Conservation (phyloP, 805 yeast genomes). For the Pichia californica region DNA sequence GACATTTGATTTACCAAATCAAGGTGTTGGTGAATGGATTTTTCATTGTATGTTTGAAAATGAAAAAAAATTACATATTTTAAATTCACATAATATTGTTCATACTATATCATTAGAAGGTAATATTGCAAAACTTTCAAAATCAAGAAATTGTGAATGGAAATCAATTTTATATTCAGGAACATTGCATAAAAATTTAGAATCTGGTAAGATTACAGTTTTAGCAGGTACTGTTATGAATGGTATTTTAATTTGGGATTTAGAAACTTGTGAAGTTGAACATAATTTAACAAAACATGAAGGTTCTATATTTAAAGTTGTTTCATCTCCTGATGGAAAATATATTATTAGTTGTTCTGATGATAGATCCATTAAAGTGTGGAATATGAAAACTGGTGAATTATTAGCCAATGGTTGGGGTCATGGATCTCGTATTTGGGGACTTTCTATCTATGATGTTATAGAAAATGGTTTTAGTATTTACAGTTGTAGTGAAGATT, state of each 20-base stretch:
- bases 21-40: constrained; percentile 74
- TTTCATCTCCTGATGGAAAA: constrained; percentile 48
- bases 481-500: constrained; percentile 79
- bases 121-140: constrained; percentile 20
- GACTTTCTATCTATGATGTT: constrained; percentile 46
- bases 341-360: constrained; percentile 81
- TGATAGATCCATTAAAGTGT: constrained; percentile 80
- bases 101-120: constrained; percentile 27
- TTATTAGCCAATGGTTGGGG: constrained; percentile 88
- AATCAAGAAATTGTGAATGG: constrained; percentile 47
- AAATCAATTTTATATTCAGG: constrained; percentile 88
- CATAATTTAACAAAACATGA: constrained; percentile 69
- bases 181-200: constrained; percentile 44
- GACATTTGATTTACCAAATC: constrained; percentile 31
- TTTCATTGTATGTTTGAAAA: constrained; percentile 47
- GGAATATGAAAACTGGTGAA: constrained; percentile 53
- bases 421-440: constrained; percentile 93
- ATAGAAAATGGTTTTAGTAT: constrained; percentile 26
- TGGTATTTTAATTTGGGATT: constrained; percentile 78
- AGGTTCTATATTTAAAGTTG: constrained; percentile 86
- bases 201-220: constrained; percentile 36
- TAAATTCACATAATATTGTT: constrained; percentile 78
- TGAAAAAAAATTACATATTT: constrained; percentile 37
- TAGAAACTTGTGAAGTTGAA: constrained; percentile 34
- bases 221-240: constrained; percentile 94